These are phyloP conservation scores for Suillus hirtellus DNA, from an alignment of 768 basidiomycete genomes.

Conservation along the genomic window DNA sequence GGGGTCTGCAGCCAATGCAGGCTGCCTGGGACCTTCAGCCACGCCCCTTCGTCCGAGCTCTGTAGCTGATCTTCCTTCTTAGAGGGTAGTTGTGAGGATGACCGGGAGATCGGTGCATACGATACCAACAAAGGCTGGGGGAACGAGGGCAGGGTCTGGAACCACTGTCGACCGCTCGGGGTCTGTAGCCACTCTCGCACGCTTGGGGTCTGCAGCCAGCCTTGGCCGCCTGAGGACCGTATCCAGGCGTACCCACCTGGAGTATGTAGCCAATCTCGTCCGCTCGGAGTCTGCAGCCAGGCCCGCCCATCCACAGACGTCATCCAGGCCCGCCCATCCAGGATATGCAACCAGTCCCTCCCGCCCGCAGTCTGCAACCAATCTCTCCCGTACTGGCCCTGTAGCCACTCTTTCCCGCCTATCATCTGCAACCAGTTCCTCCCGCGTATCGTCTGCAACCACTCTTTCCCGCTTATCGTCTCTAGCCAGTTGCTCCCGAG, in stretches of 20 bases:
- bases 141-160: neutral
- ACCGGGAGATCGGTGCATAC: neutral
- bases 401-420: neutral
- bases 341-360: neutral
- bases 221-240: neutral
- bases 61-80: neutral
- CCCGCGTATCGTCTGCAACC: neutral
- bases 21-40: neutral
- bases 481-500: too few relatives aligned
- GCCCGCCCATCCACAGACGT: neutral
- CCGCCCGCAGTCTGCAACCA: neutral
- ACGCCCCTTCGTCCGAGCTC: neutral
- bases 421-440: fast-evolving
- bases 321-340: neutral
- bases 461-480: too few relatives aligned
- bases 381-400: neutral
- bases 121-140: neutral
- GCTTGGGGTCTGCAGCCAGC: neutral
- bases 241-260: neutral
- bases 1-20: neutral
- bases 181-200: neutral
- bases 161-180: neutral
- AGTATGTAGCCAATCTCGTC: neutral
- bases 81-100: neutral
- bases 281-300: neutral